Base-by-base conservation (phyloP, 495 filamentous ascomycete genomes). In the Hypoxylon fuscum region DNA sequence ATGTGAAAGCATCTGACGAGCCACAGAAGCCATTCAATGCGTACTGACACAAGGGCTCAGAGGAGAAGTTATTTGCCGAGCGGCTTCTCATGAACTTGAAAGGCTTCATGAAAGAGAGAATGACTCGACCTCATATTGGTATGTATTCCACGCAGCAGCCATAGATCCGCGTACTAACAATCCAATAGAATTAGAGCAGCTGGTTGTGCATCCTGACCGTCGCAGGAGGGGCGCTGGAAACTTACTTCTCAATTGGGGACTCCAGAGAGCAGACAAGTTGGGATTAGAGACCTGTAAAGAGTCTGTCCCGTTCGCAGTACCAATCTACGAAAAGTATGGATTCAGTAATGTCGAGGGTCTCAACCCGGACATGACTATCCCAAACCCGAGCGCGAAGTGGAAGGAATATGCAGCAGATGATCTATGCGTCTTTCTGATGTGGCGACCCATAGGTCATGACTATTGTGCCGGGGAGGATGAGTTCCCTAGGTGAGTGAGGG, bases 181-280 rank as follows among this genome's bases (percentile, higher is more conserved):
- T 6, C 25, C 20, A 17, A 25, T 10, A 78, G 74, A 73, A 32
- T 46, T 75, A 8, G 62, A 62, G 22, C 68, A 67, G 35, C 57
- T 70, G 17, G 69, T 73, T 35, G 69, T 71, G 17, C 68, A 73
- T 43, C 70, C 70, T 3, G 63, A 67, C 17, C 66, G 76, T 48
- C 74, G 70, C 15, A 48, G 43, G 22, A 65, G 68, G n/a, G 77
- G 77, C 8, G 68, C 59, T 15, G 75, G 62, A 18, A 70, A 48
- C 17, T 52, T 74, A 32, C 66, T 81, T 5, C 52, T 77, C n/a
- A 34, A 70, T 7, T 82, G 77, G 78, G 79, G 80, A 17, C 65
- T 71, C 7, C 10, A 70, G 47, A 73, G 69, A 52, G 74, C 76
- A 1, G 74, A 80, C 55, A 72, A 76, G 32, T 37, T 78, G 20